Base-by-base conservation (phyloP, 2,329 filamentous ascomycete genomes). In the Epichloe amarillans region DNA sequence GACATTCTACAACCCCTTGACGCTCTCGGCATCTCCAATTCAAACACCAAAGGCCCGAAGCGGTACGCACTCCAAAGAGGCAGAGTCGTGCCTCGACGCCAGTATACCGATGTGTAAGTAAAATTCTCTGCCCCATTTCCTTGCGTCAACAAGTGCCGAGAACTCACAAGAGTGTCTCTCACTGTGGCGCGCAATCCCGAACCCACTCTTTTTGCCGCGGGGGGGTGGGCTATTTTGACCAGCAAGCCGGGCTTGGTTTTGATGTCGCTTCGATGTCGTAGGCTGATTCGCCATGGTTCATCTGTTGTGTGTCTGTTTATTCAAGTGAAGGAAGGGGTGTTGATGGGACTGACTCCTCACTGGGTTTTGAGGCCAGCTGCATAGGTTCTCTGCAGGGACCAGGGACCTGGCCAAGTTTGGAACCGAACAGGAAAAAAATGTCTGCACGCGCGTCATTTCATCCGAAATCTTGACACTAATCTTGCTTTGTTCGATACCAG, bases 31-130 rank as follows among this genome's bases (percentile, higher is more conserved):
- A 49, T 57, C 26, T 49, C 55, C 46, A 58, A 60, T 48, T 56
- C 56, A 49, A 58, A 61, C 47, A 56, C 56, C 49, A 57, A 60
- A 56, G 57, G 54, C 35, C 59, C 63, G 35, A 55, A 56, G 53
- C 58, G 55, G 35, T 65, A 61, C 57, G 63, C 65, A 49, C 58
- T 65, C 43, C 60, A 61, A 40, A 53, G 59, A 47, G 64, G 64
- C 46, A 66, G 62, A 53, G 59, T 63, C 17, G 64, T 66, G 47
- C 62, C 60, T 39, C 60, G 57, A 41, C 46, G 15, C 12, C 52
- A 53, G n/a, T 45, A 49, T 50, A 50, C 47, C 54, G 61, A 57
- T 53, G 46, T 64, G 63, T 65, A 59, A 65, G 63, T 63, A 46
- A 43, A 40, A 33, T 30, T 6, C 35, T 17, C 26, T 36, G 26